Evolutionary conservation across 208 protist genomes (phyloP).

Genomic region (Leishmania guyanensis): DNA sequence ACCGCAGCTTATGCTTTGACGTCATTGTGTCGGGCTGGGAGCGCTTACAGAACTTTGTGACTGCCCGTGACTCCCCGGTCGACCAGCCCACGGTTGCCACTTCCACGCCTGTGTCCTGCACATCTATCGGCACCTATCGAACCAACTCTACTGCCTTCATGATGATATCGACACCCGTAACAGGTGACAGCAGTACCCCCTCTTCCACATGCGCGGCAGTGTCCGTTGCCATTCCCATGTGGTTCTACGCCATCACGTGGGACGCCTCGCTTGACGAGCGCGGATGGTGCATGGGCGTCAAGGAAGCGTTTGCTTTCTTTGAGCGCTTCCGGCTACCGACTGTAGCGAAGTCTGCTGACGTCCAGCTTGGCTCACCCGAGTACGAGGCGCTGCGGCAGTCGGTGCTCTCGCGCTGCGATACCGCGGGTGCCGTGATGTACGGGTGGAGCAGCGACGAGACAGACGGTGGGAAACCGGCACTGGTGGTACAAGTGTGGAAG

Average conservation of each 20-base stretch:
- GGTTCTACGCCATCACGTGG: slow-evolving; percentile 75
- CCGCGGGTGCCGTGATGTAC: slow-evolving; percentile 77
- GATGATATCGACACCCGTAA: neutral
- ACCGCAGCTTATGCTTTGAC: slow-evolving; percentile 69
- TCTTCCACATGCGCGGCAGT: slow-evolving; percentile 1
- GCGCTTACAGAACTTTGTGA: slow-evolving; percentile 52
- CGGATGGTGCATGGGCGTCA: slow-evolving; percentile 63
- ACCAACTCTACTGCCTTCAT: slow-evolving; percentile 3
- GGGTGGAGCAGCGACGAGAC: slow-evolving; percentile 25
- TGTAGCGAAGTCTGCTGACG: slow-evolving; percentile 8
- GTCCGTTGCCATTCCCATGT: slow-evolving; percentile 26
- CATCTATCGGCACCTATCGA: neutral
- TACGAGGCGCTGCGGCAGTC: slow-evolving; percentile 41
- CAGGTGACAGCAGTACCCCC: neutral
- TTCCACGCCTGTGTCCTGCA: neutral
- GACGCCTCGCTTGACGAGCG: slow-evolving; percentile 30
- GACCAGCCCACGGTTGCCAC: neutral
- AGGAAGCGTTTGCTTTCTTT: slow-evolving; percentile 41
- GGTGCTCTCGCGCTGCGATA: slow-evolving; percentile 44
- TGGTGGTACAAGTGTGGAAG: slow-evolving; percentile 81
- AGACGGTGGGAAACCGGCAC: neutral
- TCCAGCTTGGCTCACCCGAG: slow-evolving; percentile 43
- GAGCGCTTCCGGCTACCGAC: slow-evolving; percentile 44
- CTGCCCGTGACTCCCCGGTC: neutral
- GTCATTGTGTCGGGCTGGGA: slow-evolving; percentile 61